phyloP scores from a whole-genome alignment of 352 stramenopile species.

The Phytophthora chlamydospora region DNA sequence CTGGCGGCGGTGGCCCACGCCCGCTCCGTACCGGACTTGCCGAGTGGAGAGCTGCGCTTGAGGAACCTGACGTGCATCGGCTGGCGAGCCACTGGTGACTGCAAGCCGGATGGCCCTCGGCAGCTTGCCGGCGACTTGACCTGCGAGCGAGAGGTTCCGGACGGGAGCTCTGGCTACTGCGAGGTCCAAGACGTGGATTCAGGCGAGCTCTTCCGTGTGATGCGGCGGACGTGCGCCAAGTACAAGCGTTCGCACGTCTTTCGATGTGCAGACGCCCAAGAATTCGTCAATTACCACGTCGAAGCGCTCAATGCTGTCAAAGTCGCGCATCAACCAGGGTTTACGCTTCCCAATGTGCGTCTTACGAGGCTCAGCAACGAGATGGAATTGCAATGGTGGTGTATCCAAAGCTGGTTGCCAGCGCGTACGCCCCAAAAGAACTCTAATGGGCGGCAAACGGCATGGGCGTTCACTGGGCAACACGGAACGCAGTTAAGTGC shows the following conservation, averaged over 20 bases:
- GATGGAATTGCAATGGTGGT: slow-evolving; percentile 55
- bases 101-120: slow-evolving; percentile 41
- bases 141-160: slow-evolving; percentile 36
- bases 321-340: background rate
- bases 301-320: slow-evolving; percentile 14
- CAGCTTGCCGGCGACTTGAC: slow-evolving; percentile 35
- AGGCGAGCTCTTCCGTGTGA: slow-evolving; percentile 22
- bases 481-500: background rate
- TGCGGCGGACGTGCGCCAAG: slow-evolving; percentile 33
- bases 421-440: slow-evolving; percentile 17
- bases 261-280: slow-evolving; percentile 36
- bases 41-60: slow-evolving; percentile 13
- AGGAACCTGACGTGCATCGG: slow-evolving; percentile 45
- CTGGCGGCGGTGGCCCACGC: slow-evolving; percentile 18
- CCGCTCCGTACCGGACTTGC: slow-evolving; percentile 16
- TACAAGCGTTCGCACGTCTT: slow-evolving; percentile 40
- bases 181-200: slow-evolving; percentile 30
- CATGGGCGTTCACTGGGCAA: too few relatives aligned
- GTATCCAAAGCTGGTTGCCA: slow-evolving; percentile 48
- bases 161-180: slow-evolving; percentile 49
- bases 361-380: background rate
- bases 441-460: too few relatives aligned
- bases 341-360: slow-evolving; percentile 10
- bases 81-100: slow-evolving; percentile 55
- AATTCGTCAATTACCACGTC: slow-evolving; percentile 40